These are phyloP conservation scores for Yamadazyma paraphyllophila DNA, from an alignment of 805 yeast genomes.

Conservation along the genomic window DNA sequence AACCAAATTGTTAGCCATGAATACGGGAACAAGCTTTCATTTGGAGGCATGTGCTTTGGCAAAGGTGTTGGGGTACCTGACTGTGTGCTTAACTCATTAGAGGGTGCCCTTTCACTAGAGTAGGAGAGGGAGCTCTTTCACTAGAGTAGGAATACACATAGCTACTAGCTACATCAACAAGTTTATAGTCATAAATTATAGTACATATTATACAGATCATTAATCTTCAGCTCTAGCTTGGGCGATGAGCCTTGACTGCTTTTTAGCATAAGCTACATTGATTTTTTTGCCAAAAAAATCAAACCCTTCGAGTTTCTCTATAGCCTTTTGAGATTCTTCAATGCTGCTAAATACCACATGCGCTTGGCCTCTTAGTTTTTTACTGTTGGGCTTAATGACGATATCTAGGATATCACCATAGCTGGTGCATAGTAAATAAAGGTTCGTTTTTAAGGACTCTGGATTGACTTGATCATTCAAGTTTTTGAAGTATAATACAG, in stretches of 20 bases:
- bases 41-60: slow-evolving; percentile 79
- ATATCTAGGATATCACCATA: slow-evolving; percentile 66
- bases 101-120: slow-evolving; percentile 34
- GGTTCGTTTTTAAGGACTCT: slow-evolving; percentile 45
- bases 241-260: slow-evolving; percentile 24
- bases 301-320: slow-evolving; percentile 45
- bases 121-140: slow-evolving; percentile 41
- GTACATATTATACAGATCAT: not conserved
- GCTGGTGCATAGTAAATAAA: slow-evolving; percentile 58
- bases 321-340: slow-evolving; percentile 52
- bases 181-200: not conserved
- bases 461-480: slow-evolving; percentile 55
- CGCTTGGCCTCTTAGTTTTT: slow-evolving; percentile 63
- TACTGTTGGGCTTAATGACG: slow-evolving; percentile 33
- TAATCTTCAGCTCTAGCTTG: not conserved
- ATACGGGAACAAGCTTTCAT: slow-evolving; percentile 41
- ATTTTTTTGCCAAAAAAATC: slow-evolving; percentile 53
- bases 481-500: slow-evolving; percentile 59
- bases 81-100: slow-evolving; percentile 64
- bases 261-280: slow-evolving; percentile 37
- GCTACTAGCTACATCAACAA: not conserved
- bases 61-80: slow-evolving; percentile 90
- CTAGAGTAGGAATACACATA: too few species aligned
- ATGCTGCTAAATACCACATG: slow-evolving; percentile 52
- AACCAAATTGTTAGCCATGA: slow-evolving; percentile 26